Conservation (phyloP, 768 basidiomycete species). For the Pulveroboletus sp. region DNA sequence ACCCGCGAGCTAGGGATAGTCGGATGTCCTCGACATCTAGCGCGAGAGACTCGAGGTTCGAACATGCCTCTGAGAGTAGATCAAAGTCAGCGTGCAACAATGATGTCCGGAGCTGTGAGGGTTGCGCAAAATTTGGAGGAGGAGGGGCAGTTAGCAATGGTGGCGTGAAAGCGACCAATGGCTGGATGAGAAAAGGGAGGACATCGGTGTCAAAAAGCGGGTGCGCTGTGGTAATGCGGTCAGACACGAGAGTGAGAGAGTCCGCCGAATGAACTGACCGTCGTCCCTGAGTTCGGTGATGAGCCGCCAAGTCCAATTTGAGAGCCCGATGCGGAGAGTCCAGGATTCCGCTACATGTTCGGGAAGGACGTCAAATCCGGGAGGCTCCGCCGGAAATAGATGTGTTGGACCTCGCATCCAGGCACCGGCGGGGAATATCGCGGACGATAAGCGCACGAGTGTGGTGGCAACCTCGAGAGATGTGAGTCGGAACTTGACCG, state of each 20-base stretch:
- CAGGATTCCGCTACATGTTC: constrained; percentile 49
- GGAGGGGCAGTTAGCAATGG: constrained; percentile 40
- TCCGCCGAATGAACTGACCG: constrained; percentile 37
- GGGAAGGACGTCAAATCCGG: constrained; percentile 16
- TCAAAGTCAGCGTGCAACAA: constrained; percentile 67
- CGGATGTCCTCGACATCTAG: constrained; percentile 77
- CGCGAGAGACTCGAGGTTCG: constrained; percentile 68
- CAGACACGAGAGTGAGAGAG: not conserved
- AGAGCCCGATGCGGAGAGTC: constrained; percentile 58
- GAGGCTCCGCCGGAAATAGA: constrained; percentile 21
- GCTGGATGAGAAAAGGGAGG: constrained; percentile 56
- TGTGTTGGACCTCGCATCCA: constrained; percentile 44
- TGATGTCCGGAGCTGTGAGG: constrained; percentile 37
- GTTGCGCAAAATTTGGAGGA: constrained; percentile 35
- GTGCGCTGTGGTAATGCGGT: constrained; percentile 35
- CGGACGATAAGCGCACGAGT: constrained; percentile 60
- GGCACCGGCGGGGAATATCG: constrained; percentile 67
- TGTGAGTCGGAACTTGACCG: constrained; percentile 62
- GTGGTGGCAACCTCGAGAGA: constrained; percentile 66
- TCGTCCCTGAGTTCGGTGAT: constrained; percentile 73
- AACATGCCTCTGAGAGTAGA: constrained; percentile 68
- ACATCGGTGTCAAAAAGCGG: constrained; percentile 59
- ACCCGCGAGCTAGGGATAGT: constrained; percentile 61
- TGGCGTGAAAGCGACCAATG: constrained; percentile 57
- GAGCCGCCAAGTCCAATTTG: constrained; percentile 74